phyloP scores from a whole-genome alignment of 176 grass and related monocot species.

The Zizania latifolia region DNA sequence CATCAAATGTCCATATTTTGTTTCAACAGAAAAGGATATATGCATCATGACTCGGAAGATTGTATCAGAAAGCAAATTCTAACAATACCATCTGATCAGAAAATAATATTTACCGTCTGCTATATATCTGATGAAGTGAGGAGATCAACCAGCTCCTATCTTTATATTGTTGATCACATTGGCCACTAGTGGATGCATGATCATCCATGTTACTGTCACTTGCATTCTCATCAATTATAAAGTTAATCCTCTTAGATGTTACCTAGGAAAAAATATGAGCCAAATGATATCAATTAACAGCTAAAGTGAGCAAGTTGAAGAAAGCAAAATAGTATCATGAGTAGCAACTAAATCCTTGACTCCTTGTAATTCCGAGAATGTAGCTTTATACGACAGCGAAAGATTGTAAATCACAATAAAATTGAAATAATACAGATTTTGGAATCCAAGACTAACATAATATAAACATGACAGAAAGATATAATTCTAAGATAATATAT shows the following conservation, averaged over 20 bases:
- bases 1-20: background rate
- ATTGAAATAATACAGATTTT: background rate
- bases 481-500: background rate
- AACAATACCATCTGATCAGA: conserved; percentile 24
- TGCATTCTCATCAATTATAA: conserved; percentile 67
- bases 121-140: conserved; percentile 97
- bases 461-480: background rate
- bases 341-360: background rate
- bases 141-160: conserved; percentile 97
- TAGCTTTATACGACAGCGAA: background rate
- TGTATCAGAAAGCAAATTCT: conserved; percentile 23
- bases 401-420: background rate
- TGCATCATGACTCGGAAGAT: background rate
- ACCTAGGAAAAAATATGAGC: conserved; percentile 50
- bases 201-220: conserved; percentile 48
- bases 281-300: conserved; percentile 28
- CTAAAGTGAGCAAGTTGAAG: conserved; percentile 5
- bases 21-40: conserved; percentile 17
- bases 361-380: background rate
- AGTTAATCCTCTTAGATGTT: conserved; percentile 97
- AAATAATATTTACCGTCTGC: conserved; percentile 61
- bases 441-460: background rate
- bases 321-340: background rate
- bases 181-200: conserved; percentile 45
- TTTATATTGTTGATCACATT: conserved; percentile 65